A percentile compares a stretch with the other conserved stretches of the same genome.
Evolutionary conservation across 768 basidiomycete genomes (phyloP).

Genomic region (Chalciporus pseudorubinellus): DNA sequence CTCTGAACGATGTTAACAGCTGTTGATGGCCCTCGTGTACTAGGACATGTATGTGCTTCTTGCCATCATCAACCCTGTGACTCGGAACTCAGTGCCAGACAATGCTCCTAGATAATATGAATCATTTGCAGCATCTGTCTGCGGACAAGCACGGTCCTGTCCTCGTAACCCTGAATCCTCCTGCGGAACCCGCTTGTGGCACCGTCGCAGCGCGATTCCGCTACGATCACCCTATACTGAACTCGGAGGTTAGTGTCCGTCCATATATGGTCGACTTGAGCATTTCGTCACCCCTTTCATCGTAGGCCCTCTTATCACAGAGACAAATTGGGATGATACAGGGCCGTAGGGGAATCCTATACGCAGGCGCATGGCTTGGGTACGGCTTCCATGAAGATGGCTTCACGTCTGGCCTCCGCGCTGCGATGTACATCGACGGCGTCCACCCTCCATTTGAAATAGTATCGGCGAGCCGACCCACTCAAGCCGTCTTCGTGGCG

Average conservation of each 20-base stretch:
- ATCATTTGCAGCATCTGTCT: conserved; percentile 66
- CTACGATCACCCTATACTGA: conserved; percentile 71
- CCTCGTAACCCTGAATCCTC: conserved; percentile 72
- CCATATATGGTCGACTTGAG: neutral
- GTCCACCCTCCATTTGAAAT: conserved; percentile 45
- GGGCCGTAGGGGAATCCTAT: conserved; percentile 57
- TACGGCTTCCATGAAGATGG: conserved; percentile 87
- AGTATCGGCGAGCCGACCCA: conserved; percentile 34
- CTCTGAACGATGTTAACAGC: neutral
- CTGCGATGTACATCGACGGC: conserved; percentile 25
- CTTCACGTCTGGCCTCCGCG: conserved; percentile 48
- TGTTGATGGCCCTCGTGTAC: neutral
- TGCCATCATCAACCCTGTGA: neutral
- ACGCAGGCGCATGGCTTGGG: conserved; percentile 67
- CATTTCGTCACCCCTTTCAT: neutral
- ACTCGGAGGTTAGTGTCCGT: conserved; percentile 39
- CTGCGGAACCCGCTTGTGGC: conserved; percentile 44
- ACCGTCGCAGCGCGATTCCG: conserved; percentile 50
- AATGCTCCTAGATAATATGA: conserved; percentile 59
- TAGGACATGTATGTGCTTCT: conserved; percentile 43
- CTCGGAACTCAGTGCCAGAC: neutral
- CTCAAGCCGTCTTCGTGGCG: conserved; percentile 24
- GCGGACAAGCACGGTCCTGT: conserved; percentile 56
- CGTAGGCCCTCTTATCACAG: conserved; percentile 55
- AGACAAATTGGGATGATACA: conserved; percentile 55